Base-by-base conservation (phyloP, 2,329 filamentous ascomycete species). In the Epichloe sibirici region DNA sequence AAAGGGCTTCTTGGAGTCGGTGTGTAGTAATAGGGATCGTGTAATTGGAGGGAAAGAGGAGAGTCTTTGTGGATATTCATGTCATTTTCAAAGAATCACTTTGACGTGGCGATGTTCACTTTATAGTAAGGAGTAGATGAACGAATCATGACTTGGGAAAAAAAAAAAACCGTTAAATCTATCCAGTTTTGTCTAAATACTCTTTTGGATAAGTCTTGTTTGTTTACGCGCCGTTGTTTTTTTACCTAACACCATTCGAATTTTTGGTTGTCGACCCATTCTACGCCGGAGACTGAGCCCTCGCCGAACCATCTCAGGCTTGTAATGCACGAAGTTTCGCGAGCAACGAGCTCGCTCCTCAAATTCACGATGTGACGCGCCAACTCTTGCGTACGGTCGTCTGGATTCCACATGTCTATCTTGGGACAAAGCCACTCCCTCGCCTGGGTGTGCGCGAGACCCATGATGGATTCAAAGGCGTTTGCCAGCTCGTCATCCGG, bases 361-460 rank as follows among this genome's bases (percentile, higher is more conserved):
- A 88, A 59, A 8, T 73, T 74, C 2, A 71, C 67, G 13, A 58
- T 59, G 28, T 61, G 63, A 40, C 73, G 66, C 1, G 83, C 67
- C 42, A 85, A 60, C 15, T 65, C 56, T 63, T 65, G 65, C 28
- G 82, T 64, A 56, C 75, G 61, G 6, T 78, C 71, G 4, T 77
- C 77, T 0, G 90, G 90, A 63, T 93, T 95, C 91, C 91, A 97
- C 49, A 91, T 72, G 64, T 90, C 78, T 3, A 95, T 79, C 45
- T 80, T 75, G 42, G 75, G 73, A 70, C 88, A 81, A 45, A 78
- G 72, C 85, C 88, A 95, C 53, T 79, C 73, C 3, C 73, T 69
- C 2, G 90, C 90, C 67, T 94, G 82, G 8, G 69, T 69, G 61
- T 85, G 81, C 4, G 89, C 90, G 45, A 82, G 72, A 43, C 71